Percentiles rank a stretch among this genome's conserved stretches.
Evolutionary conservation across 495 filamentous ascomycete genomes (phyloP).

Genomic region (Penicillium psychrofluorescens): DNA sequence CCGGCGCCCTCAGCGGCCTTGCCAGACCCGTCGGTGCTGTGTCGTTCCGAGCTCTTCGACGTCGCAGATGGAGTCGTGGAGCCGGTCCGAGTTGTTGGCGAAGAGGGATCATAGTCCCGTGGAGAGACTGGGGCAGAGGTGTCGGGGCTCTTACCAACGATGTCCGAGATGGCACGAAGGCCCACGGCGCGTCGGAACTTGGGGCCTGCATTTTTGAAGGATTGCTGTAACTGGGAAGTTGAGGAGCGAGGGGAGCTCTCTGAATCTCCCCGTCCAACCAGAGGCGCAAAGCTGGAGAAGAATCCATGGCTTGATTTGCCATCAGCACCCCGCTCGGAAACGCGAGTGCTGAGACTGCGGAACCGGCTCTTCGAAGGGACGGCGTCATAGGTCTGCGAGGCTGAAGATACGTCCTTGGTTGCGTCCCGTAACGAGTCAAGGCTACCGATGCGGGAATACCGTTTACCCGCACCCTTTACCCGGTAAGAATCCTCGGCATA

Average conservation of each 20-base stretch:
- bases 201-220: conserved; percentile 33
- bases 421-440: conserved; percentile 50
- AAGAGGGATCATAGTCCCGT: conserved; percentile 62
- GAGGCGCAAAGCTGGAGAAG: conserved; percentile 42
- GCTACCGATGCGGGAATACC: conserved; percentile 76
- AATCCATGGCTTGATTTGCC: conserved; percentile 31
- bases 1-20: conserved; percentile 53
- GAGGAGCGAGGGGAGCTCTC: conserved; percentile 46
- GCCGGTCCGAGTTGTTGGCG: conserved; percentile 55
- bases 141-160: conserved; percentile 31
- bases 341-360: conserved; percentile 38
- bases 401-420: conserved; percentile 27
- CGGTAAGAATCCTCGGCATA: conserved; percentile 58
- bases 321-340: conserved; percentile 26
- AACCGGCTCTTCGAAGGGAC: conserved; percentile 36
- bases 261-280: conserved; percentile 35
- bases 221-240: conserved; percentile 32
- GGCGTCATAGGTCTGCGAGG: conserved; percentile 55
- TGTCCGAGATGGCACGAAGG: conserved; percentile 75
- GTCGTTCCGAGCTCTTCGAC: conserved; percentile 69
- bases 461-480: conserved; percentile 47
- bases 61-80: conserved; percentile 82
- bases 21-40: conserved; percentile 54
- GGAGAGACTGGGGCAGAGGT: conserved; percentile 45
- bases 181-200: conserved; percentile 52